Percentiles rank a stretch among this genome's conserved stretches.
Conservation (phyloP, 257 asterid species). For the Lavandula angustifolia region DNA sequence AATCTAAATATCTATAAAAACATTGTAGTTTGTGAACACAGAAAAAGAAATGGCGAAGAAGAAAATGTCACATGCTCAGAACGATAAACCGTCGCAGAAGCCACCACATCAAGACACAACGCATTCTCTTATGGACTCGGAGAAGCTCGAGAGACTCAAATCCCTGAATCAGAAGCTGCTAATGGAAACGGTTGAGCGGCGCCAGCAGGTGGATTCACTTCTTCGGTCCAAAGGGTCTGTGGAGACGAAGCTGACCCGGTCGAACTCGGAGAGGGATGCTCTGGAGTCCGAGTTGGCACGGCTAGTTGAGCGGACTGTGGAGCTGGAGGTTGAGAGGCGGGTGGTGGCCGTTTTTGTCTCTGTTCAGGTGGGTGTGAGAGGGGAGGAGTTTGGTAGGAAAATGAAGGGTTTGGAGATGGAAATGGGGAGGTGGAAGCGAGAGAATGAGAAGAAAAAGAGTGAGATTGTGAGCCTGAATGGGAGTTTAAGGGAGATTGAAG, state of each 20-base stretch:
- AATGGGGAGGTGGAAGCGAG: constrained; percentile 41
- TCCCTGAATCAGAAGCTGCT: constrained; percentile 63
- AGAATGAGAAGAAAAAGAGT: constrained; percentile 43
- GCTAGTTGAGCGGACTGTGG: constrained; percentile 45
- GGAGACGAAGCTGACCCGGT: constrained; percentile 51
- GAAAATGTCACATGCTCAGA: constrained; percentile 41
- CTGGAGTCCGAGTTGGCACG: constrained; percentile 49
- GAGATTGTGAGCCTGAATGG: constrained; percentile 44
- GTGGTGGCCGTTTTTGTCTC: constrained; percentile 51
- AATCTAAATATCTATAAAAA: too few species aligned
- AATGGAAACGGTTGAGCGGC: constrained; percentile 64
- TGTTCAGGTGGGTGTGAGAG: constrained; percentile 42
- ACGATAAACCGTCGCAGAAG: too few species aligned
- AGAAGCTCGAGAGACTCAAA: constrained; percentile 58
- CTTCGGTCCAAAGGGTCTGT: constrained; percentile 42
- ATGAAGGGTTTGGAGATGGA: constrained; percentile 49
- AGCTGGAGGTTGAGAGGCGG: constrained; percentile 58
- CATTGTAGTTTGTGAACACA: too few species aligned
- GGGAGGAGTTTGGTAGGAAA: constrained; percentile 41
- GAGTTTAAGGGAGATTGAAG: constrained; percentile 39
- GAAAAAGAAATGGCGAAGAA: constrained; percentile 51
- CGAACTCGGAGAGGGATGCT: constrained; percentile 49
- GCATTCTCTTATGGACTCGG: constrained; percentile 38
- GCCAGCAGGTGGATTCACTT: constrained; percentile 66
- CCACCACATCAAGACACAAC: too few species aligned